Evolutionary conservation across 2,329 filamentous ascomycete species (phyloP), one percentile per base, ranked within the genome.

Genomic region (Lachnellula arida): DNA sequence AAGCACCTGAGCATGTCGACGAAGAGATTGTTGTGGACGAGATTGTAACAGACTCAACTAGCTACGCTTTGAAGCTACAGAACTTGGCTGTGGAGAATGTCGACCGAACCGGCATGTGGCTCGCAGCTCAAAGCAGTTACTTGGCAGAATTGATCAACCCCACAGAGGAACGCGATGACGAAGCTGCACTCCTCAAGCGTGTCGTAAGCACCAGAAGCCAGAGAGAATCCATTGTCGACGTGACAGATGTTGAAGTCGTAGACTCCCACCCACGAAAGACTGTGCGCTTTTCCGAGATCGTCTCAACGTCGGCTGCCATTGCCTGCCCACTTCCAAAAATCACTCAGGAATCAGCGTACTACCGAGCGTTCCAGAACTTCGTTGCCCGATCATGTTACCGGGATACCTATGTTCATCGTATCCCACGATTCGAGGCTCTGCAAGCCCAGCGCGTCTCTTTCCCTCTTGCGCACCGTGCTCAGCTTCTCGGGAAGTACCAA

Each of bases 41-140:
- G 67, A 87, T 87, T 40, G 86, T 25, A 79, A 79, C 44, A 86
- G 89, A 62, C 66, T 89, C 91, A 60, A 82, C 90, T 55, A 79
- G 83, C 58, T 96, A 96, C 67, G 80, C 86, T 48, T 78, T 81
- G 52, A 88, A 90, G 70, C 82, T 96, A 60, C 81, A 88, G 67
- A 78, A 87, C 62, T 80, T 80, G 44, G 85, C 89, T 7, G 76
- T 86, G 19, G 82, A 81, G n/a, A 90, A 92, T 66, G 75, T 94
- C 51, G 89, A 94, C 71, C 85, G 91, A 60, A 97, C 93, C 4
- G 87, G 89, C 65, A 73, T 89, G 46, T 97, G 93, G 93, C 81
- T 97, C 32, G 77, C 85, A 64, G 88, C 91, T 7, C 93, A 97
- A 71, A 85, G 85, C 55, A 79, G 84, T 14, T 94, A 95, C 65